These are phyloP conservation scores for Fusarium sulawesiense DNA, from an alignment of 2,329 filamentous ascomycete genomes.

Conservation along the genomic window DNA sequence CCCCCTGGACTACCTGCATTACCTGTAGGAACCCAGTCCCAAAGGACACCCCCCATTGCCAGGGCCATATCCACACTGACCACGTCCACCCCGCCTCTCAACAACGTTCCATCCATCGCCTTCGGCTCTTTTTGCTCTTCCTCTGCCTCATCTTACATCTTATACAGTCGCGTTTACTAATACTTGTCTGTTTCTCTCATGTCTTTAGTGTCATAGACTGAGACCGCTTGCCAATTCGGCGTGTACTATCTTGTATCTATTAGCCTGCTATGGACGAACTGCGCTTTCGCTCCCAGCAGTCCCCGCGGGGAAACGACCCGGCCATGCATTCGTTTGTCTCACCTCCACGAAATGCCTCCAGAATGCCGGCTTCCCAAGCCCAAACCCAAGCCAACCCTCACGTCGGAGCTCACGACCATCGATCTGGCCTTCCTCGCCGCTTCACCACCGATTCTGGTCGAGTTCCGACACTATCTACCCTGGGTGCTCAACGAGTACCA, in stretches of 20 bases:
- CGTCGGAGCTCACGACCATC: conserved; percentile 70
- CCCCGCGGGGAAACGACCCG: conserved; percentile 76
- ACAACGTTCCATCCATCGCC: conserved; percentile 48
- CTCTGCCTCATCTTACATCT: conserved; percentile 36
- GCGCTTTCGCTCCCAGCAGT: conserved; percentile 81
- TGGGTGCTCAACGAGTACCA: conserved; percentile 55
- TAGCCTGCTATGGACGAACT: conserved; percentile 75
- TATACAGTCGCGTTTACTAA: conserved; percentile 45
- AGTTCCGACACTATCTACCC: conserved; percentile 77
- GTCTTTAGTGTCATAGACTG: conserved; percentile 51
- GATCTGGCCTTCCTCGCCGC: conserved; percentile 84
- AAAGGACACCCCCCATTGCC: conserved; percentile 36
- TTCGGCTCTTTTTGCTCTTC: conserved; percentile 44
- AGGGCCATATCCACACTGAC: conserved; percentile 46
- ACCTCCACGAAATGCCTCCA: conserved; percentile 75
- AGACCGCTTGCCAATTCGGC: conserved; percentile 53
- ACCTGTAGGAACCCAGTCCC: conserved; percentile 37
- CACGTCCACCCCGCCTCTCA: conserved; percentile 49
- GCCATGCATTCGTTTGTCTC: conserved; percentile 80
- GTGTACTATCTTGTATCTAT: conserved; percentile 56
- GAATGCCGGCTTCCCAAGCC: conserved; percentile 66
- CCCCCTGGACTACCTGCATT: conserved; percentile 26
- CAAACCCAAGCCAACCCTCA: conserved; percentile 55
- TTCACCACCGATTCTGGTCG: conserved; percentile 93
- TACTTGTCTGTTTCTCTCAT: conserved; percentile 50